Percentiles rank a stretch among this genome's conserved stretches.
Evolutionary conservation across 805 yeast genomes (phyloP).

Genomic region (Kuraishia floccosa): DNA sequence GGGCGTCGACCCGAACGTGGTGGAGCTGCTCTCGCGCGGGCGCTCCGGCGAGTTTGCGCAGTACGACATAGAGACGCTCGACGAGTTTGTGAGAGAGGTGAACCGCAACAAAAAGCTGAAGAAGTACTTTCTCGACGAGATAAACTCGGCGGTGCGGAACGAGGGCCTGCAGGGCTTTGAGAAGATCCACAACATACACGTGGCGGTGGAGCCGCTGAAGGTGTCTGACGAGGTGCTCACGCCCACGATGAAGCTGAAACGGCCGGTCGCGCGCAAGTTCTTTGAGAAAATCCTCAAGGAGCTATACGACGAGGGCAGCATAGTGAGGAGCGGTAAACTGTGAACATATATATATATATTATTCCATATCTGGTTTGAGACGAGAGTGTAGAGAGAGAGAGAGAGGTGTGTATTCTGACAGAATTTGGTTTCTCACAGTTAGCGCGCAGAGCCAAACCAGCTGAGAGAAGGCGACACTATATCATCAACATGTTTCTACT

Average conservation of each 20-base stretch:
- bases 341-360: background rate
- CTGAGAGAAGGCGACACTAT: no score
- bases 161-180: conserved; percentile 50
- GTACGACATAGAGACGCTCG: conserved; percentile 7
- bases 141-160: conserved; percentile 24
- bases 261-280: conserved; percentile 5
- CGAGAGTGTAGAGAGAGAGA: no score
- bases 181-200: conserved; percentile 39
- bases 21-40: no score
- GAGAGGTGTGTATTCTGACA: no score
- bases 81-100: conserved; percentile 13
- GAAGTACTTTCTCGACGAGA: conserved; percentile 18
- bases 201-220: conserved; percentile 49
- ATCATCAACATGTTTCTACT: no score
- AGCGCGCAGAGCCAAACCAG: no score
- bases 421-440: no score
- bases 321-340: conserved; percentile 5
- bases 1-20: conserved; percentile 34
- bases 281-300: conserved; percentile 3
- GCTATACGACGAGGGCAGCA: conserved; percentile 7
- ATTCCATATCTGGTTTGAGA: background rate
- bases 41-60: no score
- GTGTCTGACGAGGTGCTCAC: conserved; percentile 54
- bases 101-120: conserved; percentile 12
- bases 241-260: conserved; percentile 48